Conservation (phyloP, 768 basidiomycete genomes). For the Phaeolepiota aurea region DNA sequence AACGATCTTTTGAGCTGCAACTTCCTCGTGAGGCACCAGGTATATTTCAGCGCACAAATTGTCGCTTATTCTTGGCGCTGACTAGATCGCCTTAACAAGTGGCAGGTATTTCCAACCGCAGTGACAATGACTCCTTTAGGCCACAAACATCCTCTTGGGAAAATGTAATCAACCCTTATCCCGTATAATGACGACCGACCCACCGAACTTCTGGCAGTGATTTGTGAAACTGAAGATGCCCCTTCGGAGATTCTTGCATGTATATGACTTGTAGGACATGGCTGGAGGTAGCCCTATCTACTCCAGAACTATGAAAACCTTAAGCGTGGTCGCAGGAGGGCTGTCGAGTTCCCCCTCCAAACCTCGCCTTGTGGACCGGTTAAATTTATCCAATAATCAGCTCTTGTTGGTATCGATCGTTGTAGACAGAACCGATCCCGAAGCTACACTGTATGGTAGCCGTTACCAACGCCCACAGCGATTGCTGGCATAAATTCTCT, state of each 20-base stretch:
- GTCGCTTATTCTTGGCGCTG: no score
- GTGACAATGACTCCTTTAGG: no score
- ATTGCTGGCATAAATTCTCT: neutral
- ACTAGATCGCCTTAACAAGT: no score
- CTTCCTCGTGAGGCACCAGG: no score
- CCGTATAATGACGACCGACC: no score
- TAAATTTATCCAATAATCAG: neutral
- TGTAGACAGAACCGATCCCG: neutral
- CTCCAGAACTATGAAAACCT: neutral
- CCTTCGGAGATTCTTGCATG: neutral
- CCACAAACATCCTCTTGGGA: no score
- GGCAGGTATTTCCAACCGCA: no score
- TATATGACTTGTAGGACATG: neutral
- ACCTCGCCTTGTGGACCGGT: neutral
- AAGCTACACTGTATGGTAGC: neutral
- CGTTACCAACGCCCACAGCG: neutral
- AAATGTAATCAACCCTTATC: no score
- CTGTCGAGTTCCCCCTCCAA: neutral
- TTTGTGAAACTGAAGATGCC: no score
- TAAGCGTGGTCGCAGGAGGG: neutral
- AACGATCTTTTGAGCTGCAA: no score
- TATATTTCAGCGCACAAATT: no score
- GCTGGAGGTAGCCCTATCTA: neutral
- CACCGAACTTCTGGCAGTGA: no score
- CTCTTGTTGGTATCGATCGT: neutral